Base-by-base conservation (phyloP, 2,329 filamentous ascomycete species). In the Penicillium frequentans region DNA sequence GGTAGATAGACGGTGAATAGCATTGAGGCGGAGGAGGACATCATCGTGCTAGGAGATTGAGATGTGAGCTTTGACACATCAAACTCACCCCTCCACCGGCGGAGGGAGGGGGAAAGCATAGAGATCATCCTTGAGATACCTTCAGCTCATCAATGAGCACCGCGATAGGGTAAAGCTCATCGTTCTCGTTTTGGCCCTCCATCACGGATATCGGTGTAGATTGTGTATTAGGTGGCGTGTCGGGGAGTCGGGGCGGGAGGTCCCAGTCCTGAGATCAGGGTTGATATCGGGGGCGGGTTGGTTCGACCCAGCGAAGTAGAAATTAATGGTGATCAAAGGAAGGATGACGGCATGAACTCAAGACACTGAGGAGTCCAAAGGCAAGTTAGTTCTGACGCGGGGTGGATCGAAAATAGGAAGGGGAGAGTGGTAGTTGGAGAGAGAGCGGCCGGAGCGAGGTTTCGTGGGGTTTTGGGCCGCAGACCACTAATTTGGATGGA, bases 111-210 rank as follows among this genome's bases (percentile, higher is more conserved):
- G 66, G 21, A 42, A 21, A 16, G 26, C 24, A 26, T 45, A 37
- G 67, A 46, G 49, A 23, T 47, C 26, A 47, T 52, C 42, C 16
- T 58, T 78, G 70, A 78, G 71, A 50, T 86, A 96, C 93, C 91
- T 97, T 99, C 73, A 99, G 85, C 86, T 99, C 95, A 79, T 99
- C 95, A 80, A 99, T 99, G 79, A 99, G 88, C 68, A 99, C 95
- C 74, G 96, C 95, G 83, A 99, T 99, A 77, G 95, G 95, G 80
- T 98, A 99, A 73, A 99, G 92, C 88, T 98, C 96, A 81, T 99
- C 95, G 78, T 89, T 96, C 82, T 93, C 87, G 80, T 89, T 90
- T 77, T 88, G 85, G 80, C 89, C 89, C 81, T 97, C 91, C 93
- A 98, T 98, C 77, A 78, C 84, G 85, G 79, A 76, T 72, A 70